Evolutionary conservation across 2,329 filamentous ascomycete genomes (phyloP), one percentile per base, ranked within the genome.

Genomic region (Ceratocystis harringtonii): DNA sequence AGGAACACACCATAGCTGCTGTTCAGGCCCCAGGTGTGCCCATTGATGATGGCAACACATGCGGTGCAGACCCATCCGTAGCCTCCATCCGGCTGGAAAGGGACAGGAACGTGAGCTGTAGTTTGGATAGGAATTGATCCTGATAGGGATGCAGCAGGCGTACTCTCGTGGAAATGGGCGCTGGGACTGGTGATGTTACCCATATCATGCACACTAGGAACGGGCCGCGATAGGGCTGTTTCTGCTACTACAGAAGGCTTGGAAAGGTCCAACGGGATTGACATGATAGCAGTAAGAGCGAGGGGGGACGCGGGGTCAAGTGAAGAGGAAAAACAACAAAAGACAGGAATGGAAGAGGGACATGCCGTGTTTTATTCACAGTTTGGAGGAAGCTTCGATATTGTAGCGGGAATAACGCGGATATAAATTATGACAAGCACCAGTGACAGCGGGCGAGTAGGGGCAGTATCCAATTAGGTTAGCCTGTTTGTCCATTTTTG

Each of bases 1-100:
- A 84, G 76, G 69, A 84, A 84, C 44, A 84, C 79, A 50, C 73
- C 73, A 58, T 76, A 76, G 67, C 70, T 74, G 41, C 74, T 74
- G 72, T 90, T 90, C 68, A 90, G 76, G 6, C 87, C 87, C 87
- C 87, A 90, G 0, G 87, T 89, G 71, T 90, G 86, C 6, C 80
- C 83, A 71, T 88, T 88, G 66, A 88, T 80, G 68, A 83, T 68
- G 41, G 73, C 72, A 19, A 75, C 73, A 66, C 73, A 74, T 12
- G 70, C 70, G 2, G 74, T 74, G 68, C 75, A 76, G 2, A 78
- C 72, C 78, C 77, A 79, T 36, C 77, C 78, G 69, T 86, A 87
- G 15, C 84, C 84, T 52, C 84, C 84, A 70, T 85, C 77, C 0
- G 83, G 82, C 1, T 81, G 79, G 19, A 25, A 8, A 19, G 5